Evolutionary conservation across 2,329 filamentous ascomycete species (phyloP), one percentile per base, ranked within the genome.

Genomic region (Monosporascus sp.): DNA sequence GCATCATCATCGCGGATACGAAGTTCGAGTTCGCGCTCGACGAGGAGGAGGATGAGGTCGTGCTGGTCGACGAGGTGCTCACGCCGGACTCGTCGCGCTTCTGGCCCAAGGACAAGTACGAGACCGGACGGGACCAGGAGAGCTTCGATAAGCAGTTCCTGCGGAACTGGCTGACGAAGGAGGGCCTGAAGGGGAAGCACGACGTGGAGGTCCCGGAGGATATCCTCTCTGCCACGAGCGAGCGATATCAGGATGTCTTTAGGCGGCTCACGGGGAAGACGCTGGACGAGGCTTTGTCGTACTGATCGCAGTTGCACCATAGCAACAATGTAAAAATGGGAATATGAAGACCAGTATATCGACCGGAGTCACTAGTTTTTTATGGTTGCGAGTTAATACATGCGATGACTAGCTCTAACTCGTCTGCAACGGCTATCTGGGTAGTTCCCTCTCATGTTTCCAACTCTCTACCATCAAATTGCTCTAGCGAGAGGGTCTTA

Each of bases 1-100:
- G 87, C 11, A 87, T 92, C 59, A 85, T 92, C 65, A 88, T 92
- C 54, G 41, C 58, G 3, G 58, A 59, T 27, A 59, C 76, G 51
- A 80, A 79, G 69, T 79, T 79, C 57, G 78, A 81, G 55, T 63
- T 65, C 17, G 64, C 53, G 1, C 74, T 89, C 19, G 84, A 87
- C 60, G 77, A 82, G 57, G 78, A 73, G 53, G 84, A 82, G 2
- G 79, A 83, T 56, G 82, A 88, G 63, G 79, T 94, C 7, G 82
- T 91, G 37, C 76, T 93, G 50, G 84, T 91, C 5, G 91, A 96
- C 66, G 91, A 96, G 74, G 90, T 95, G 22, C 75, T 96, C 56
- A 90, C 87, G 7, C 91, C 91, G 2, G 87, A 91, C 69, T 87
- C 83, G 52, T 93, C 88, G 49, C 83, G 92, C 17, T 96, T 96